Conservation (phyloP, 2,329 filamentous ascomycete genomes). For the Pseudogymnoascus sp. region DNA sequence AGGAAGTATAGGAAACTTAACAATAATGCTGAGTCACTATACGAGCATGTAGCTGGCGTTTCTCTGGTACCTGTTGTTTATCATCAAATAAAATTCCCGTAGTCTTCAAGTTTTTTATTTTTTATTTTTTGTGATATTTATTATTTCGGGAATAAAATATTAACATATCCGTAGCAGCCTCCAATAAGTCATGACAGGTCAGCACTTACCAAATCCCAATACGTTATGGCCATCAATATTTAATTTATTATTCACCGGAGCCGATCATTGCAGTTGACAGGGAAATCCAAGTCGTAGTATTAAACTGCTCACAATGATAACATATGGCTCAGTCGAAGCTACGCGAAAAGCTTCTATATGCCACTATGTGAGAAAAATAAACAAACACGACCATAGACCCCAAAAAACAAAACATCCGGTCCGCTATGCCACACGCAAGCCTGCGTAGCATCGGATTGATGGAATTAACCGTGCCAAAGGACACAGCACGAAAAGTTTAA, state of each 20-base stretch:
- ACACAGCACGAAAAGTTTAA: not conserved
- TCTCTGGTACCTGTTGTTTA: not conserved
- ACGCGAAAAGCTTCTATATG: not conserved
- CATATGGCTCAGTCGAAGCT: not conserved
- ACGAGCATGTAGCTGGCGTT: not conserved
- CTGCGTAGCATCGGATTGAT: not conserved
- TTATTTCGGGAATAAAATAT: not conserved
- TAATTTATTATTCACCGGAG: not conserved
- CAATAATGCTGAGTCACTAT: not conserved
- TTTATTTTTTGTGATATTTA: not conserved
- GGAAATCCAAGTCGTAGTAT: not conserved
- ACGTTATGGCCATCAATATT: not conserved
- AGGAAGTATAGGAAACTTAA: not conserved
- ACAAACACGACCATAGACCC: not conserved
- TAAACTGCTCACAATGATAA: not conserved
- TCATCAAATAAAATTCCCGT: not conserved
- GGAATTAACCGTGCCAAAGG: not conserved
- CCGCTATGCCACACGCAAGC: not conserved
- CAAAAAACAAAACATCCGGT: not conserved
- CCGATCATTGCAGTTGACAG: not conserved
- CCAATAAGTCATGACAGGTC: not conserved
- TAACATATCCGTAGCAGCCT: not conserved
- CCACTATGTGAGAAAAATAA: not conserved
- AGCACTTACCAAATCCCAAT: not conserved
- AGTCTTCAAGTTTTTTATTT: not conserved